Conservation (phyloP, 371 early-diverging fungal species). For the Dentiscutata heterogama region DNA sequence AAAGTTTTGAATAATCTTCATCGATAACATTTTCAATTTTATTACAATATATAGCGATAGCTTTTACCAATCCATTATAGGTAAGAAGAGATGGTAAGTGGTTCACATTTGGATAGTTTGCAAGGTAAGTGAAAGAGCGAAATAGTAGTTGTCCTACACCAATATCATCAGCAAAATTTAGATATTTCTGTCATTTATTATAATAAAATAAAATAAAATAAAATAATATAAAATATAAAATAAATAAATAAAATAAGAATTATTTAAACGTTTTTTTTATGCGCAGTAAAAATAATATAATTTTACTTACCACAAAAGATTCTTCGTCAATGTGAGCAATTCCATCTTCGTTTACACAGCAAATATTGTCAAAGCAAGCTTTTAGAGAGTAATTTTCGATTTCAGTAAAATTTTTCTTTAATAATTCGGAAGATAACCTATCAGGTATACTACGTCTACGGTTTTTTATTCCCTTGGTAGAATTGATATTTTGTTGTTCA, state of each 20-base stretch:
- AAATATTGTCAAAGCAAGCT: background rate
- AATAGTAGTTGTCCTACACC: slow-evolving; percentile 59
- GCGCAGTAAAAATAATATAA: too few species aligned
- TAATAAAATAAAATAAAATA: too few species aligned
- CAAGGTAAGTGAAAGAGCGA: slow-evolving; percentile 60
- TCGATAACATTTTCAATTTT: slow-evolving; percentile 39
- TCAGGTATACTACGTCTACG: background rate
- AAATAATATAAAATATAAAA: too few species aligned
- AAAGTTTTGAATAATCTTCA: slow-evolving; percentile 49
- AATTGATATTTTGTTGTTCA: too few species aligned
- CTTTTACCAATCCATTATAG: slow-evolving; percentile 56
- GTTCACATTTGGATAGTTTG: slow-evolving; percentile 53
- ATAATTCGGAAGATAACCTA: background rate
- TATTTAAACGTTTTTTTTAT: too few species aligned
- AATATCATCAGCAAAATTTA: slow-evolving; percentile 54
- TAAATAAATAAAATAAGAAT: background rate
- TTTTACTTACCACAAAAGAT: slow-evolving; percentile 55
- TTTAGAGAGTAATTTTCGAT: slow-evolving; percentile 15
- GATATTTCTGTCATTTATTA: slow-evolving; percentile 51
- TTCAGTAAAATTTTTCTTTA: background rate
- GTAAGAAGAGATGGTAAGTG: slow-evolving; percentile 48
- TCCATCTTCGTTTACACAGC: slow-evolving; percentile 45
- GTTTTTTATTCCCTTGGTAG: too few species aligned
- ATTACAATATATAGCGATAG: slow-evolving; percentile 56
- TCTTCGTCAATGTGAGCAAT: slow-evolving; percentile 59